Percentiles rank a stretch among this genome's conserved stretches.
phyloP scores from a whole-genome alignment of 371 early-diverging fungal genomes.

The Apophysomyces trapeziformis region DNA sequence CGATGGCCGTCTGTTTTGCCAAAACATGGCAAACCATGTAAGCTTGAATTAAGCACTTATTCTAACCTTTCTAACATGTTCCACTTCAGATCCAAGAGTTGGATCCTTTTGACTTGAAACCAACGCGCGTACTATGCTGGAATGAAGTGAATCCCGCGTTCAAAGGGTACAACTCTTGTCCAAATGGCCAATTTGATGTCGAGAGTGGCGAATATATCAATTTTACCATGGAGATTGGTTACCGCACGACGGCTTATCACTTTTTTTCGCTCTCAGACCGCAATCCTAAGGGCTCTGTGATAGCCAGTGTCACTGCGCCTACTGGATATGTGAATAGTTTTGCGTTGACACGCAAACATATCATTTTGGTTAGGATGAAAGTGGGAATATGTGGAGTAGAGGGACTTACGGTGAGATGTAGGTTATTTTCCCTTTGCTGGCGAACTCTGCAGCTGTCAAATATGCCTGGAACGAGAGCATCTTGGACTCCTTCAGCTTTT shows the following conservation, averaged over 20 bases:
- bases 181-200: conserved; percentile 72
- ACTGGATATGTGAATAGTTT: conserved; percentile 77
- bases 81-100: conserved; percentile 65
- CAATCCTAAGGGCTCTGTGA: conserved; percentile 68
- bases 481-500: conserved; percentile 68
- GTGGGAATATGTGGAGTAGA: background rate
- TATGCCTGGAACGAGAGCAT: conserved; percentile 75
- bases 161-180: conserved; percentile 70
- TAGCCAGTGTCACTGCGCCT: conserved; percentile 65
- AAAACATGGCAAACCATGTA: conserved; percentile 66
- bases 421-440: conserved; percentile 61
- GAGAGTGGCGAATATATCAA: conserved; percentile 75
- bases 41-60: background rate
- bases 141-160: conserved; percentile 71
- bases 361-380: conserved; percentile 57
- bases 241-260: conserved; percentile 66
- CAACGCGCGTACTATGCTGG: conserved; percentile 66
- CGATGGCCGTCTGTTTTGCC: conserved; percentile 61
- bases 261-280: conserved; percentile 66
- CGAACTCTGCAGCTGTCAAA: conserved; percentile 64
- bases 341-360: conserved; percentile 70
- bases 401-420: background rate
- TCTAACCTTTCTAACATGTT: conserved; percentile 6
- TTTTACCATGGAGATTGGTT: conserved; percentile 73
- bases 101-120: conserved; percentile 77